Conservation (phyloP, 176 grass and related monocot species). For the Aegilops umbellulata region DNA sequence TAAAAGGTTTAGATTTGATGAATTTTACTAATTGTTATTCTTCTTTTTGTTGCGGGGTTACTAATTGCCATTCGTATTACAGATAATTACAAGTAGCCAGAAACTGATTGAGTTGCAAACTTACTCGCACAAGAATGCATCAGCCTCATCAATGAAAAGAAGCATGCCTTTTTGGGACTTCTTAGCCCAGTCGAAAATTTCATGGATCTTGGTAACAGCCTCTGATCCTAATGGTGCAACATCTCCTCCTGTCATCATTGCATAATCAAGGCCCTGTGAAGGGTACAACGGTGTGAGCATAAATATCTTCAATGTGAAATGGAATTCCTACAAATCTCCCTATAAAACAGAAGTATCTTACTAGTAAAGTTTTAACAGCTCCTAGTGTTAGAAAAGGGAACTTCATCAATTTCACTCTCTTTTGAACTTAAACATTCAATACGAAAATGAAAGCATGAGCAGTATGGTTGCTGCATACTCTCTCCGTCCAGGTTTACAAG, state of each 20-base stretch:
- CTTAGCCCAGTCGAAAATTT: conserved; percentile 98
- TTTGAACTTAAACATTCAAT: neutral
- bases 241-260: conserved; percentile 98
- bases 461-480: neutral
- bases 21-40: neutral
- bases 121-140: conserved; percentile 99
- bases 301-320: conserved; percentile 26
- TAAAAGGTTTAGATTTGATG: neutral
- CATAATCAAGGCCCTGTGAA: conserved; percentile 81
- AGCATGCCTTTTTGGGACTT: conserved; percentile 82
- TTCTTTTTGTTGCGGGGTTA: no score
- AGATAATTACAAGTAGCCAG: neutral
- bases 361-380: neutral
- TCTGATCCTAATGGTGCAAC: conserved; percentile 81
- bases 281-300: neutral
- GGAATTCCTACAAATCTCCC: neutral
- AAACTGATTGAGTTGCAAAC: conserved; percentile 24
- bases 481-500: neutral
- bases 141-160: conserved; percentile 95
- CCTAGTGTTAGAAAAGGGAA: neutral
- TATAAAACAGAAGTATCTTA: neutral
- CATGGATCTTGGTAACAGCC: conserved; percentile 96
- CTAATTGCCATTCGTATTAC: neutral
- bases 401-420: neutral
- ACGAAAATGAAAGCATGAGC: neutral